Evolutionary conservation across 805 yeast genomes (phyloP).

Genomic region (Metschnikowia arizonensis): DNA sequence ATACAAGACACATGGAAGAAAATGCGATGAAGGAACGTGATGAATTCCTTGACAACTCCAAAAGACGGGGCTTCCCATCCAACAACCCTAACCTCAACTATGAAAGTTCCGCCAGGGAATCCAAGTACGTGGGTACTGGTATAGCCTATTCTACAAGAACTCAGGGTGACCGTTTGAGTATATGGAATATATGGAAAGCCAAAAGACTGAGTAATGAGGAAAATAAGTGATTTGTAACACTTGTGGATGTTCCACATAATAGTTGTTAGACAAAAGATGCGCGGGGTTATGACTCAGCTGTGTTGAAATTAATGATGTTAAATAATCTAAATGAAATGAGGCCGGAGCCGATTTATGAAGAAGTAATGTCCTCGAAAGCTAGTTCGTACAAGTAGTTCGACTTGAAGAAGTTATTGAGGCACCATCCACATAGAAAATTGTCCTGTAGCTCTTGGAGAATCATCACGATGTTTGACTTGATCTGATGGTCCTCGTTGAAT

Average conservation of each 20-base stretch:
- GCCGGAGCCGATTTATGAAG: not conserved
- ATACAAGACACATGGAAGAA: constrained; percentile 32
- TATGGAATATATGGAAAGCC: constrained; percentile 21
- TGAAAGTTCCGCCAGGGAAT: constrained; percentile 43
- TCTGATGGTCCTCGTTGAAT: constrained; percentile 38
- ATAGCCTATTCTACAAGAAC: constrained; percentile 53
- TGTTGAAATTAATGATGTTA: not conserved
- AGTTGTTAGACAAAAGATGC: not conserved
- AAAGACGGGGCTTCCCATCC: constrained; percentile 54
- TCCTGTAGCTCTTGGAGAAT: constrained; percentile 42
- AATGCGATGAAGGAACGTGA: constrained; percentile 31
- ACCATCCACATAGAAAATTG: constrained; percentile 44
- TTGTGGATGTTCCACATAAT: too few relatives aligned
- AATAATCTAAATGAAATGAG: not conserved
- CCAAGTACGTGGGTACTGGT: constrained; percentile 68
- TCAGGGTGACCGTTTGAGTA: constrained; percentile 49
- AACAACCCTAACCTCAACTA: constrained; percentile 30
- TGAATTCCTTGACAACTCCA: constrained; percentile 26
- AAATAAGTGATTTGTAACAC: too few relatives aligned
- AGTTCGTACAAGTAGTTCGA: constrained; percentile 38
- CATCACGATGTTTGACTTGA: constrained; percentile 39
- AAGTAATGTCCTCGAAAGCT: constrained; percentile 34
- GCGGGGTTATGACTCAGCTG: not conserved
- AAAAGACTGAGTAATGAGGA: constrained; percentile 2
- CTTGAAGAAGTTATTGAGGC: constrained; percentile 33